Conservation (phyloP, 176 grass and related monocot species). For the Oryza coarctata region DNA sequence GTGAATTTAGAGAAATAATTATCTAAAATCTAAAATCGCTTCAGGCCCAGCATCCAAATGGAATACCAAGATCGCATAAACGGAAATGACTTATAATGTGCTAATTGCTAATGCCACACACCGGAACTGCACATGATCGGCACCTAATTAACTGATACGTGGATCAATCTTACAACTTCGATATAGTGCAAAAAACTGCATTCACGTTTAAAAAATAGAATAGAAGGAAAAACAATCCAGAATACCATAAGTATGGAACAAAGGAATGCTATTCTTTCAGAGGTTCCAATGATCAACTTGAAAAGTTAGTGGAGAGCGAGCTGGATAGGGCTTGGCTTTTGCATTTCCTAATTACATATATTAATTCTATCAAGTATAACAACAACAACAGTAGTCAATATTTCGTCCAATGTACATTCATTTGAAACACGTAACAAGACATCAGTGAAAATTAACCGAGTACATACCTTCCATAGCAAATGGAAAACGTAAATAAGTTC, state of each 20-base stretch:
- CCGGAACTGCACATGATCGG: neutral
- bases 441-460: no score
- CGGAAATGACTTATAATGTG: neutral
- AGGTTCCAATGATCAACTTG: neutral
- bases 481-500: no score
- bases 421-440: no score
- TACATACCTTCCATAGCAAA: no score
- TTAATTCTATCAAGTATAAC: no score
- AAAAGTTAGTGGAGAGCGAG: neutral
- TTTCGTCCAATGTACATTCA: no score
- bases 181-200: neutral
- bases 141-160: neutral
- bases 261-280: neutral
- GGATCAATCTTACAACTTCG: neutral
- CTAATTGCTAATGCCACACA: neutral
- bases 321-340: neutral
- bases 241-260: neutral
- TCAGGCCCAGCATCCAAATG: neutral
- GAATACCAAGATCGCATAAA: neutral
- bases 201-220: neutral
- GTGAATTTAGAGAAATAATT: neutral
- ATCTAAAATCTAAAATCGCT: neutral
- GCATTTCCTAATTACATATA: no score
- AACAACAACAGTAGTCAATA: no score
- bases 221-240: neutral